Conservation (phyloP, 164 flowering plant species). For the Tetracentron sinense region DNA sequence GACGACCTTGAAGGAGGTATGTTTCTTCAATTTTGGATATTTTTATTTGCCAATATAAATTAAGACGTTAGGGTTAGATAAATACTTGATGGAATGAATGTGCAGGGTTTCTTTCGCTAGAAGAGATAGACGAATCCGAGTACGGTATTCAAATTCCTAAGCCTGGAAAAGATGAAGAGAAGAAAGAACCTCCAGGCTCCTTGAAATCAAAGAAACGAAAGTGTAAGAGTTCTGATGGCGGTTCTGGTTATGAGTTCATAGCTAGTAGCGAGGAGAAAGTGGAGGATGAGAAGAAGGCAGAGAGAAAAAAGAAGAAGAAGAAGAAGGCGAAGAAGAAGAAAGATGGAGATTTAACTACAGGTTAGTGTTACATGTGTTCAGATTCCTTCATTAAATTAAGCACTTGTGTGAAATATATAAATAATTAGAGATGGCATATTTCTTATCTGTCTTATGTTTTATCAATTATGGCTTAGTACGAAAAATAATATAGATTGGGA, state of each 20-base stretch:
- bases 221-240: constrained; percentile 11
- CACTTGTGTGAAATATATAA: no score
- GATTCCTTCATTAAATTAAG: no score
- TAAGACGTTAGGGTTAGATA: not conserved
- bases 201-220: constrained; percentile 26
- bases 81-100: not conserved
- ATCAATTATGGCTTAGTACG: no score
- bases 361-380: constrained; percentile 18
- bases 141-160: constrained; percentile 43
- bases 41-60: not conserved
- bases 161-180: constrained; percentile 8
- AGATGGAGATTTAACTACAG: constrained; percentile 7
- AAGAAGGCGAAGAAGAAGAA: constrained; percentile 38
- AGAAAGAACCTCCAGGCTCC: not conserved
- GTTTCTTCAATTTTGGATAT: not conserved
- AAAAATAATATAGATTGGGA: no score
- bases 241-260: constrained; percentile 9
- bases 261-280: constrained; percentile 15
- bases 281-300: constrained; percentile 22
- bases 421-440: no score
- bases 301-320: no score
- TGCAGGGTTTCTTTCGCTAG: constrained; percentile 79
- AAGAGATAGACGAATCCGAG: constrained; percentile 79
- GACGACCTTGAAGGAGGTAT: constrained; percentile 73
- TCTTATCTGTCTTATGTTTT: no score